Base-by-base conservation (phyloP, 768 basidiomycete species). In the Suillus discolor region DNA sequence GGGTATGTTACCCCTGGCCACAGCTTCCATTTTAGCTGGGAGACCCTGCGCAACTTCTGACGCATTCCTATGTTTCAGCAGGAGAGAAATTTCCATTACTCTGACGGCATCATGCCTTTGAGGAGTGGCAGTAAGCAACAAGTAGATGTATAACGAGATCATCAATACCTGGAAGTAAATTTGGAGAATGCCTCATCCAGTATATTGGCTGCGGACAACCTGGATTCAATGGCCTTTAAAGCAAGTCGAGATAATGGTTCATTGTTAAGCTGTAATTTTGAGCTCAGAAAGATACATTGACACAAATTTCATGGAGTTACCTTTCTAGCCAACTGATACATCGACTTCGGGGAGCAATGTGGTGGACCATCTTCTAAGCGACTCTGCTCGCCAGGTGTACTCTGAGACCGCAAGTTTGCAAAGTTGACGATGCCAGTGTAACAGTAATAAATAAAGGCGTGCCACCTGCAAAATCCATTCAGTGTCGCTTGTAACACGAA, bases 301-400 rank as follows among this genome's bases (percentile, higher is more conserved):
- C 12, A 13, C 6, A 23, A 16, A 20, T 36, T 51, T 20, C 34
- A n/a, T 36, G 4, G n/a, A 38, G 61, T 51, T 44, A 70, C 71
- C 65, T 69, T 68, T 25, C 62, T 66, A 12, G 71, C 72, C 15
- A 73, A 44, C 23, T 70, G 72, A 62, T 72, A 73, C 72, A 73
- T 72, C 5, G 72, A 73, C 49, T 73, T 73, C 15, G 72, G 72
- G 16, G 72, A 73, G 61, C 72, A 73, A 28, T 49, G 42, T 39
- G 62, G 54, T 49, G 62, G 54, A n/a, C 34, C 39, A 41, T n/a
- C 31, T 34, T 28, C n/a, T 20, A 23, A 16, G 39, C 39, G 63
- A 49, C 61, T 18, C 25, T 36, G 62, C 18, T 62, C 51, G 23
- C 39, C n/a, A 9, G 61, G 13, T 16, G 3, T 7, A 9, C n/a